Evolutionary conservation across 495 filamentous ascomycete species (phyloP).

Genomic region (Elasticomyces elasticus): DNA sequence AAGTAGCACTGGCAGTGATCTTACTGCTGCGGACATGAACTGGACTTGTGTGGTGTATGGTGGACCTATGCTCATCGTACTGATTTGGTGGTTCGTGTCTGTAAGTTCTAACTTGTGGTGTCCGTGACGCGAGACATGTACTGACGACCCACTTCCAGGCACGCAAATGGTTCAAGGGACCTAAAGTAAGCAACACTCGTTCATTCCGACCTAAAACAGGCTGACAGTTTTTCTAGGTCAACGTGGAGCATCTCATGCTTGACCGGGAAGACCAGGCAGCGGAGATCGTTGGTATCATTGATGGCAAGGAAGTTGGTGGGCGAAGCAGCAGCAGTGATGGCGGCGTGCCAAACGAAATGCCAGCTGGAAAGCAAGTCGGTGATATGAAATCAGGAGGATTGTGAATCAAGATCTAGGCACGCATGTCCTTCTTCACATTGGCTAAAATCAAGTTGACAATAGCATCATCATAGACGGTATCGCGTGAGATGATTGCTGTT

Average conservation of each 20-base stretch:
- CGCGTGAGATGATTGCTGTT: too few species aligned
- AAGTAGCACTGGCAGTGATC: conserved; percentile 44
- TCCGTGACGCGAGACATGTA: background rate
- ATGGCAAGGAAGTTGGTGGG: conserved; percentile 20
- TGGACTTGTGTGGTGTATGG: conserved; percentile 64
- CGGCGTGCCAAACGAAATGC: conserved; percentile 10
- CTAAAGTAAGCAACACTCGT: too few species aligned
- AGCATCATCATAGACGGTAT: too few species aligned
- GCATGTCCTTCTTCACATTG: too few species aligned
- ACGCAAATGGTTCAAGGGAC: conserved; percentile 57
- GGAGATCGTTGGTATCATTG: conserved; percentile 17
- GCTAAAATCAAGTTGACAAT: too few species aligned
- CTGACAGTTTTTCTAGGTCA: too few species aligned
- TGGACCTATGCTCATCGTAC: conserved; percentile 42
- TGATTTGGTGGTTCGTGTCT: conserved; percentile 60
- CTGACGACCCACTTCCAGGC: background rate
- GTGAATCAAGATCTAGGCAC: too few species aligned
- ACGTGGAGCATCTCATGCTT: conserved; percentile 43
- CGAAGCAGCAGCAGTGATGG: background rate
- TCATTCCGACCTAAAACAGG: too few species aligned
- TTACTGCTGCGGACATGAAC: conserved; percentile 32
- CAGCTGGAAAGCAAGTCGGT: conserved; percentile 9
- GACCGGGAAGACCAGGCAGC: conserved; percentile 21
- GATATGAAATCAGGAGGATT: conserved; percentile 15
- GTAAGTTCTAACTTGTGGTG: conserved; percentile 45